A percentile compares a stretch with the other conserved stretches of the same genome.
These are phyloP conservation scores for Beauveria sp. DNA, from an alignment of 2,329 filamentous ascomycete species.

Conservation along the genomic window DNA sequence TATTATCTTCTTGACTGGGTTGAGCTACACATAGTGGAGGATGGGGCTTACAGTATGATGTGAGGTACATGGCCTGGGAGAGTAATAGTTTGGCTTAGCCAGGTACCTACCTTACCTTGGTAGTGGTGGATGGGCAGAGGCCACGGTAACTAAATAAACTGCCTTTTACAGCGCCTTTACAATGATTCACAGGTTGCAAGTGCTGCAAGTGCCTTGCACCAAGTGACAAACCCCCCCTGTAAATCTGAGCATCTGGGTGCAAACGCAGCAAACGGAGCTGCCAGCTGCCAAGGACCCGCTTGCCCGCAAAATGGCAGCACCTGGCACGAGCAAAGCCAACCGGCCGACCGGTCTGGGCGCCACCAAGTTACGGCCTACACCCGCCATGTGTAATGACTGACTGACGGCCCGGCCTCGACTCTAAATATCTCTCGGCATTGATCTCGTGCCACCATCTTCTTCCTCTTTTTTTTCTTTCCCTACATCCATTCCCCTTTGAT, in stretches of 20 bases:
- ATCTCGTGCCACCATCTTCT: slow-evolving; percentile 6
- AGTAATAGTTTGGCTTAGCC: slow-evolving; percentile 4
- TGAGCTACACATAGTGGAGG: slow-evolving; percentile 10
- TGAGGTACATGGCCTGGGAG: not conserved
- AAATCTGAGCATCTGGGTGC: not conserved
- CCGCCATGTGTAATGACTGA: not conserved
- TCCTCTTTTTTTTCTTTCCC: slow-evolving; percentile 11
- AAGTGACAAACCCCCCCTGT: not conserved
- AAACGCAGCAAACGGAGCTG: not conserved
- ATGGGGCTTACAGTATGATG: slow-evolving; percentile 10
- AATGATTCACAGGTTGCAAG: no score
- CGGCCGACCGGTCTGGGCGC: slow-evolving; percentile 7
- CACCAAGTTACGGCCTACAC: not conserved
- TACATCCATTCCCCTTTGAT: slow-evolving; percentile 9
- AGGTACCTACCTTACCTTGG: not conserved
- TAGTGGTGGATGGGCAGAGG: not conserved
- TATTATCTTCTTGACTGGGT: slow-evolving; percentile 11
- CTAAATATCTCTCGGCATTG: slow-evolving; percentile 15
- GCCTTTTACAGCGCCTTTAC: no score
- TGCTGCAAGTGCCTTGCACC: not conserved
- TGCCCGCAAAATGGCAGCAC: slow-evolving; percentile 4
- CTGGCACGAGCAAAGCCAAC: slow-evolving; percentile 10
- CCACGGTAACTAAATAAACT: not conserved
- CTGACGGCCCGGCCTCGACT: slow-evolving; percentile 14
- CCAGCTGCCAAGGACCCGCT: not conserved